These are phyloP conservation scores for Suhomyces guaymorum DNA, from an alignment of 1,139 yeast species.

Conservation along the genomic window DNA sequence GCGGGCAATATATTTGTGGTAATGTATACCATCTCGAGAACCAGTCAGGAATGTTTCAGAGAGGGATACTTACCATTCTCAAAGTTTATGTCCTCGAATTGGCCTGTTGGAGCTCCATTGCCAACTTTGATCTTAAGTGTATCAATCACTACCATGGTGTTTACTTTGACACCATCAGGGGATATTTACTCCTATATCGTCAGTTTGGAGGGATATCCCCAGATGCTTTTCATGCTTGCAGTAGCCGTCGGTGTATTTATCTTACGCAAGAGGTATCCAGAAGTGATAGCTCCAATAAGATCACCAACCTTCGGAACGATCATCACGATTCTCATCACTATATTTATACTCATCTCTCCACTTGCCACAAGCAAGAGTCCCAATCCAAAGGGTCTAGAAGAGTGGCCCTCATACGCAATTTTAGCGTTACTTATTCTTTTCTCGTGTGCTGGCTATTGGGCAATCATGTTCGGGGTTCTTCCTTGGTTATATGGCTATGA, in stretches of 20 bases:
- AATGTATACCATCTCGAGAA: constrained; percentile 57
- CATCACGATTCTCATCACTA: constrained; percentile 39
- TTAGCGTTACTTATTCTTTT: constrained; percentile 33
- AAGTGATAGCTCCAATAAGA: constrained; percentile 48
- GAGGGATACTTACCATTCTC: constrained; percentile 64
- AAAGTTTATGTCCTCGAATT: constrained; percentile 52
- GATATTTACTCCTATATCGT: constrained; percentile 77
- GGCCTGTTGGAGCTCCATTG: constrained; percentile 59
- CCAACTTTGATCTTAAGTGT: constrained; percentile 46
- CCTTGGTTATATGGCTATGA: constrained; percentile 49
- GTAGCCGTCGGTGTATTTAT: constrained; percentile 56
- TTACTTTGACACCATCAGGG: constrained; percentile 70
- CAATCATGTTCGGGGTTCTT: constrained; percentile 41
- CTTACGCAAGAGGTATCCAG: constrained; percentile 48
- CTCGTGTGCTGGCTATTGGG: constrained; percentile 50
- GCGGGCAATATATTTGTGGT: constrained; percentile 67
- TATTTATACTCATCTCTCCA: constrained; percentile 49
- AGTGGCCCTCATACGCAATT: constrained; percentile 56
- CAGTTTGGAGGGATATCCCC: constrained; percentile 73
- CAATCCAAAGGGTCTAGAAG: constrained; percentile 43
- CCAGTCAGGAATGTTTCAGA: constrained; percentile 64
- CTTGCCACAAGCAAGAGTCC: constrained; percentile 41
- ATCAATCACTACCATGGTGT: constrained; percentile 37
- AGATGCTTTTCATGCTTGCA: constrained; percentile 49
- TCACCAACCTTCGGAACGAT: constrained; percentile 48